Percentiles rank a stretch among this genome's conserved stretches.
Conservation (phyloP, 2,329 filamentous ascomycete genomes). For the Fusarium sp. region DNA sequence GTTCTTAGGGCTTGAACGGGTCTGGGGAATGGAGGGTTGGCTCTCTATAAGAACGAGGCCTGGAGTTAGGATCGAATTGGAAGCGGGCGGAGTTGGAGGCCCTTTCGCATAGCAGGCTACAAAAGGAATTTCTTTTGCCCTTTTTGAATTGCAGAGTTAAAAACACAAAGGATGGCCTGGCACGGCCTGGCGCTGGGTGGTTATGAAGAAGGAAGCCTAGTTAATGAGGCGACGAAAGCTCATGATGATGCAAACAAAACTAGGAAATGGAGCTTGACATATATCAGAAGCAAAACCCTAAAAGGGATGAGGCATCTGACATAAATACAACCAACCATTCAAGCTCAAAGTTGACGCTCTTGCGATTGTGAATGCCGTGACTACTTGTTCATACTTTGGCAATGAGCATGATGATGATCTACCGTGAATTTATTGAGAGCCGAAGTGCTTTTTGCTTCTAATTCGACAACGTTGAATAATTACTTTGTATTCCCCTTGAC, state of each 20-base stretch:
- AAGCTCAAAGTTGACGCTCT: conserved; percentile 15
- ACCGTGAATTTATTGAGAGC: background rate
- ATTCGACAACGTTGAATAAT: background rate
- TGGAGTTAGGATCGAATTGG: conserved; percentile 44
- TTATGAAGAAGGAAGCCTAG: conserved; percentile 35
- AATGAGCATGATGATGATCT: background rate
- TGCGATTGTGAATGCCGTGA: background rate
- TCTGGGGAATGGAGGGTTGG: conserved; percentile 24
- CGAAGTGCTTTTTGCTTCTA: background rate
- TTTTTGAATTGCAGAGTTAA: conserved; percentile 40
- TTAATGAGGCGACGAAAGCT: conserved; percentile 35
- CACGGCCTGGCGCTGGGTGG: conserved; percentile 33
- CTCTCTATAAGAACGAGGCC: conserved; percentile 30
- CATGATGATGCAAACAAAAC: conserved; percentile 27
- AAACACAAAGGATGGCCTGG: conserved; percentile 34
- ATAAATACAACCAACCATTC: conserved; percentile 28
- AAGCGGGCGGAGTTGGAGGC: conserved; percentile 31
- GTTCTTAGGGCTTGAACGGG: conserved; percentile 26
- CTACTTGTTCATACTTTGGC: background rate
- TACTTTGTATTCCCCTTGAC: background rate
- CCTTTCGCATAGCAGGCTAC: conserved; percentile 29
- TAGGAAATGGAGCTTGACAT: conserved; percentile 32
- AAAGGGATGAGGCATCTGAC: background rate
- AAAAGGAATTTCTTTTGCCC: conserved; percentile 34
- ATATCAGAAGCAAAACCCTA: background rate